Evolutionary conservation across 805 yeast species (phyloP).

Genomic region (Pichia phayaonensis): DNA sequence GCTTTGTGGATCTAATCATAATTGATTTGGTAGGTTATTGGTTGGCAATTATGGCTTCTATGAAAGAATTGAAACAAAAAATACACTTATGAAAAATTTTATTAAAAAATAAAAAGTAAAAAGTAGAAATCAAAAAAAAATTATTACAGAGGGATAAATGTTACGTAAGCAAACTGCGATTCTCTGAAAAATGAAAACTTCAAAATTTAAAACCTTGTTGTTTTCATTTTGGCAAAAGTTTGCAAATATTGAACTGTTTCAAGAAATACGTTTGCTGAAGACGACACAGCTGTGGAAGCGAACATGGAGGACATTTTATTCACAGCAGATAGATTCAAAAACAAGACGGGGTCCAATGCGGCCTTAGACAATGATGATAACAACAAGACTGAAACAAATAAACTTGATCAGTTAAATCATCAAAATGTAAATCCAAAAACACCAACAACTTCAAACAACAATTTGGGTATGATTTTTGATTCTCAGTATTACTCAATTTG

Average conservation of each 20-base stretch:
- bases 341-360: too few relatives aligned
- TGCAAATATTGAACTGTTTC: not conserved
- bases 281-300: not conserved
- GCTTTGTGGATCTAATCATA: constrained; percentile 53
- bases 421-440: not conserved
- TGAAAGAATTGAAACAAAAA: not conserved
- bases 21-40: not conserved
- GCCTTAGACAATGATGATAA: not conserved
- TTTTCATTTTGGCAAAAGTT: not conserved
- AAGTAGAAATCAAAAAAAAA: too few relatives aligned
- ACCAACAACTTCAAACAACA: not conserved
- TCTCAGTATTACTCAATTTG: not conserved
- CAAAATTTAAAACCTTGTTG: not conserved
- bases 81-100: not conserved
- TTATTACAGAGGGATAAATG: not conserved
- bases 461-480: not conserved
- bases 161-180: not conserved
- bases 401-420: not conserved
- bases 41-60: not conserved
- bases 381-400: not conserved
- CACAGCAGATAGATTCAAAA: constrained; percentile 7
- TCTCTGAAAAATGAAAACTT: not conserved
- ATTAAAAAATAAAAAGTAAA: not conserved
- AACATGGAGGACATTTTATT: not conserved
- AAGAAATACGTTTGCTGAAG: not conserved